Evolutionary conservation across 2,329 filamentous ascomycete genomes (phyloP), one percentile per base, ranked within the genome.

Genomic region (Cladorrhinum sp.): DNA sequence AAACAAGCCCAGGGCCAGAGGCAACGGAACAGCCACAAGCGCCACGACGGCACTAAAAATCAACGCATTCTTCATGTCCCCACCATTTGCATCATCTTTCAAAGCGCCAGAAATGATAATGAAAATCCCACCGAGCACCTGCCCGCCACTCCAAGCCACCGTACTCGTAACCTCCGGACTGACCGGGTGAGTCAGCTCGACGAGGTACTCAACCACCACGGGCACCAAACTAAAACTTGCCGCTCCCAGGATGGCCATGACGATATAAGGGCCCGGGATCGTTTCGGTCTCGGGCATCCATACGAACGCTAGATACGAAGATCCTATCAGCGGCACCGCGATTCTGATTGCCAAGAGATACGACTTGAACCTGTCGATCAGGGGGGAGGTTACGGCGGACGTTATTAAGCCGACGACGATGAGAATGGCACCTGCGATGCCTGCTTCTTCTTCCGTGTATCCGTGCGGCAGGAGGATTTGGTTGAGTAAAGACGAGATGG

Each of bases 381-480:
- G 80, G 0, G 94, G 94, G 0, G 88, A 91, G 0, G 86, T 82
- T 63, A 96, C 79, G 14, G 92, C 95, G 0, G 92, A 83, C 3
- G 84, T 75, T 50, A 96, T 80, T 1, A 99, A 85, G 8, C 95
- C 95, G 57, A 95, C 90, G 52, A 96, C 81, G 72, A 98, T 98
- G 33, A 98, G 83, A 8, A 98, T 75, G 0, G 90, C 95, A 65
- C 95, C 95, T 10, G 88, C 92, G 69, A 98, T 93, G 33, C 95
- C 95, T 21, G 94, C 91, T 59, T 96, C 83, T 65, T 89, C 88
- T 73, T 96, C 89, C 62, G 79, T 83, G 82, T 92, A 96, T 69
- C 86, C 90, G 76, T 97, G 94, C 0, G 95, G 95, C 42, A 85
- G 79, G 65, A 98, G 84, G 72, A 98, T 91, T 72, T 97, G 94